These are phyloP conservation scores for Pyricularia sp. DNA, from an alignment of 2,329 filamentous ascomycete species.

Conservation along the genomic window DNA sequence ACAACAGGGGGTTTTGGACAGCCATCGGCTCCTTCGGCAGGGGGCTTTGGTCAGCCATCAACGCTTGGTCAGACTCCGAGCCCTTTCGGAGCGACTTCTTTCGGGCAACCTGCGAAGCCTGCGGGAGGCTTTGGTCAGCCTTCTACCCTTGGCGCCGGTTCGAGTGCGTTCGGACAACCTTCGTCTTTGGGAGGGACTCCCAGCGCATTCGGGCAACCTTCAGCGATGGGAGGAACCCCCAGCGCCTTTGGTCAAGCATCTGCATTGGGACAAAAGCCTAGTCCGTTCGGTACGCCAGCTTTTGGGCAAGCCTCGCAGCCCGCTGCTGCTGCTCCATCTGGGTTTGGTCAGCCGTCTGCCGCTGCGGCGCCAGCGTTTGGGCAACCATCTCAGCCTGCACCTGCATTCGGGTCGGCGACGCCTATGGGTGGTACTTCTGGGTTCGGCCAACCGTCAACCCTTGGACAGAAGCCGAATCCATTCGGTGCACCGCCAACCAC, in stretches of 20 bases:
- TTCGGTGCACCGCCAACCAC: background rate
- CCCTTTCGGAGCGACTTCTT: conserved; percentile 35
- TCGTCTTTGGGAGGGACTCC: conserved; percentile 19
- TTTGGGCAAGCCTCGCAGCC: conserved; percentile 13
- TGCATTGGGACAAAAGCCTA: conserved; percentile 22
- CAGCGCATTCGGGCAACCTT: conserved; percentile 25
- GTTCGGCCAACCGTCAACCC: conserved; percentile 2
- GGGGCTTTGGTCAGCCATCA: conserved; percentile 29
- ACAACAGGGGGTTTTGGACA: conserved; percentile 7
- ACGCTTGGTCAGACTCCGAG: conserved; percentile 21
- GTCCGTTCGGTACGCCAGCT: conserved; percentile 15
- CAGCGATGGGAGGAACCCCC: conserved; percentile 12
- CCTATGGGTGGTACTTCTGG: background rate
- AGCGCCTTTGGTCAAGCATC: conserved; percentile 17
- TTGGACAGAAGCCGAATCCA: conserved; percentile 4
- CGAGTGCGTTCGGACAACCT: conserved; percentile 14
- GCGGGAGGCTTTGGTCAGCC: conserved; percentile 24
- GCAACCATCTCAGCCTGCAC: conserved; percentile 18
- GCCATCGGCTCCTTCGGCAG: background rate
- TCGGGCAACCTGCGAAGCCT: conserved; percentile 29
- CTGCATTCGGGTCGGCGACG: conserved; percentile 21
- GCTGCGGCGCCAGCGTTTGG: conserved; percentile 27
- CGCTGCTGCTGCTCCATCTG: conserved; percentile 10
- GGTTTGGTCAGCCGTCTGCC: conserved; percentile 21
- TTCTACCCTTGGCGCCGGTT: conserved; percentile 13